Base-by-base conservation (phyloP, 2,329 filamentous ascomycete species). In the Aspergillus costaricaensis region DNA sequence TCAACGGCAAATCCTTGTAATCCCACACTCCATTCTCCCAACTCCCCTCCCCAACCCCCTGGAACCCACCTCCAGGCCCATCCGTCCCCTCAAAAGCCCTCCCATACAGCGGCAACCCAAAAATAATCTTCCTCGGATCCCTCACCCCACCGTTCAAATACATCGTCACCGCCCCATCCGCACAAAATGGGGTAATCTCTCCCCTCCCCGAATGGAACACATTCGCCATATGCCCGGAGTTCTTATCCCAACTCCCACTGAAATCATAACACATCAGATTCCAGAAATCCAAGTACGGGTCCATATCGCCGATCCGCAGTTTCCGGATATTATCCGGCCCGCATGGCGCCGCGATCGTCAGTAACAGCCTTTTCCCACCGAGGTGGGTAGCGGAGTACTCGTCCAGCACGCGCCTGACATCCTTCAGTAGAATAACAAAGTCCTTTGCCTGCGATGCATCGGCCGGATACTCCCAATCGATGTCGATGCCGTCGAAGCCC, bases 31-130 rank as follows among this genome's bases (percentile, higher is more conserved):
- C 92, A 12, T 84, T 82, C 79, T 97, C 93, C 91, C 91, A 97
- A 57, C 84, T 90, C 0, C 92, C 93, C 12, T 58, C 15, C n/a
- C 53, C 57, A 8, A 91, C 82, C 4, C 92, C 92, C 51, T 76
- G 84, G 77, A 84, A 97, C 0, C 85, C 78, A 25, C 80, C 74
- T 1, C 94, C 94, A 0, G 87, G 84, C 0, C 92, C 92, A 23
- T 88, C 83, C 0, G 93, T 97, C 63, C 87, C 85, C 68, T 87
- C 83, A 74, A 97, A 98, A 0, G 91, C 87, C 36, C 92, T 89
- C 0, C 93, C 94, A 73, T 97, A 97, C 9, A 98, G 80, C 2
- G 94, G 93, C 90, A 96, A 94, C 3, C 94, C 93, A 14, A 97
- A 75, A 2, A 96, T 90, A 55, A 98, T 86, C 78, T 96, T 96